phyloP scores from a whole-genome alignment of 1,284 basidiomycete genomes.

The Phellinidium pouzarii region DNA sequence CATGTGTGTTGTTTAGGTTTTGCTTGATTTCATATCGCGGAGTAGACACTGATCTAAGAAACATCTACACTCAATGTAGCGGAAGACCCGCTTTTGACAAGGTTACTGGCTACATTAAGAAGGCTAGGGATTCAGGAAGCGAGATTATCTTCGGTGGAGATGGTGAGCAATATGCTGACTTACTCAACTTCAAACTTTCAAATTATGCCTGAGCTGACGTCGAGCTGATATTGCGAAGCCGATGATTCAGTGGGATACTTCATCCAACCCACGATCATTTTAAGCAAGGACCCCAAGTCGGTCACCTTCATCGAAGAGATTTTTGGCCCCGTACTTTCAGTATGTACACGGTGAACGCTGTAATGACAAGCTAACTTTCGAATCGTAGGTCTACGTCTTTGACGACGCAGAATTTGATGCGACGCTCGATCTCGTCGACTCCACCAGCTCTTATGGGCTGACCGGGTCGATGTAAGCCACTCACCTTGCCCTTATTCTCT shows the following conservation, averaged over 20 bases:
- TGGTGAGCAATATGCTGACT: conserved; percentile 36
- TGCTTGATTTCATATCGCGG: not conserved
- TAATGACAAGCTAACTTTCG: conserved; percentile 9
- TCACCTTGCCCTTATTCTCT: not conserved
- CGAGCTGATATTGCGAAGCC: conserved; percentile 32
- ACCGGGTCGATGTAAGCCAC: conserved; percentile 78
- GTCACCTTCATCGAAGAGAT: conserved; percentile 95
- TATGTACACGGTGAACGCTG: conserved; percentile 31
- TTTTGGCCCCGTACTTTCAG: conserved; percentile 94
- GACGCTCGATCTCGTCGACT: conserved; percentile 84
- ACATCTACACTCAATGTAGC: conserved; percentile 31
- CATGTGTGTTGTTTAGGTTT: conserved; percentile 55
- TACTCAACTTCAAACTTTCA: not conserved
- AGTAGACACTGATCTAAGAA: not conserved
- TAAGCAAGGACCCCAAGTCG: conserved; percentile 87
- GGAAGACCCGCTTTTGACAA: conserved; percentile 84
- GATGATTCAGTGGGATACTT: conserved; percentile 94
- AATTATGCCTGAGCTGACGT: not conserved
- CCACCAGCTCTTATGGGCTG: conserved; percentile 83
- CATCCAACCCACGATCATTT: conserved; percentile 90
- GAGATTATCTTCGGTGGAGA: conserved; percentile 85
- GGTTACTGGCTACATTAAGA: conserved; percentile 78
- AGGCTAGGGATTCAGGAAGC: conserved; percentile 85
- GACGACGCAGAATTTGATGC: conserved; percentile 79
- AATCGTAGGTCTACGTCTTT: conserved; percentile 69